Percentiles rank a stretch among this genome's conserved stretches.
phyloP scores from a whole-genome alignment of 805 yeast species.

The Pichia paraexigua region DNA sequence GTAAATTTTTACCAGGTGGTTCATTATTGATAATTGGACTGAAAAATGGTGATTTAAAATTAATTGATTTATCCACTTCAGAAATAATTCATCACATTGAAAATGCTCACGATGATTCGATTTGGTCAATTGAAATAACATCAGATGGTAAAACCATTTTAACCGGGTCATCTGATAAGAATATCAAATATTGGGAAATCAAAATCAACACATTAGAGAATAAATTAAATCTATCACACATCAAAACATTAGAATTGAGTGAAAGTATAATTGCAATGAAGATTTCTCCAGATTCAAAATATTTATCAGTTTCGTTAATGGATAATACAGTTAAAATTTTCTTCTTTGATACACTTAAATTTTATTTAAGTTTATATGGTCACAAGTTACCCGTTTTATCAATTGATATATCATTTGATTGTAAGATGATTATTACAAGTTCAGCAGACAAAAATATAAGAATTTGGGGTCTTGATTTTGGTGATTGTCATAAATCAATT shows the following conservation, averaged over 20 bases:
- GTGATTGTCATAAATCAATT: slow-evolving; percentile 95
- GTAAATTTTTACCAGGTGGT: slow-evolving; percentile 87
- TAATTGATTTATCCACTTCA: slow-evolving; percentile 82
- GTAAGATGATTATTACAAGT: slow-evolving; percentile 81
- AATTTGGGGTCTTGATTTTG: slow-evolving; percentile 98
- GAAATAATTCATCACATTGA: slow-evolving; percentile 61
- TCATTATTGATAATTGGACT: slow-evolving; percentile 81
- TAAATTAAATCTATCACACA: slow-evolving; percentile 56
- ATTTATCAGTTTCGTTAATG: slow-evolving; percentile 73
- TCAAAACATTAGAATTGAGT: slow-evolving; percentile 72
- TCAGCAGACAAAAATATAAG: slow-evolving; percentile 97
- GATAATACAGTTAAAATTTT: slow-evolving; percentile 96
- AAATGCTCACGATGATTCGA: slow-evolving; percentile 65
- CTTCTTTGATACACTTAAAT: slow-evolving; percentile 77
- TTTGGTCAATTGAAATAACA: slow-evolving; percentile 86
- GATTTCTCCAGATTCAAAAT: slow-evolving; percentile 72
- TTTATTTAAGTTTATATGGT: slow-evolving; percentile 85
- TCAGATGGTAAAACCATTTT: slow-evolving; percentile 78
- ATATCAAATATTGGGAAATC: slow-evolving; percentile 85
- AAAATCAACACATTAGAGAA: slow-evolving; percentile 53
- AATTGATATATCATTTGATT: slow-evolving; percentile 83
- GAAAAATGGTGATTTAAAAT: slow-evolving; percentile 74
- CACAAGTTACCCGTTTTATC: slow-evolving; percentile 94
- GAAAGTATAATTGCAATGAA: slow-evolving; percentile 80
- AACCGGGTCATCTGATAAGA: slow-evolving; percentile 92